Evolutionary conservation across 345 rosid species (phyloP).

Genomic region (Lepidium aucheri): DNA sequence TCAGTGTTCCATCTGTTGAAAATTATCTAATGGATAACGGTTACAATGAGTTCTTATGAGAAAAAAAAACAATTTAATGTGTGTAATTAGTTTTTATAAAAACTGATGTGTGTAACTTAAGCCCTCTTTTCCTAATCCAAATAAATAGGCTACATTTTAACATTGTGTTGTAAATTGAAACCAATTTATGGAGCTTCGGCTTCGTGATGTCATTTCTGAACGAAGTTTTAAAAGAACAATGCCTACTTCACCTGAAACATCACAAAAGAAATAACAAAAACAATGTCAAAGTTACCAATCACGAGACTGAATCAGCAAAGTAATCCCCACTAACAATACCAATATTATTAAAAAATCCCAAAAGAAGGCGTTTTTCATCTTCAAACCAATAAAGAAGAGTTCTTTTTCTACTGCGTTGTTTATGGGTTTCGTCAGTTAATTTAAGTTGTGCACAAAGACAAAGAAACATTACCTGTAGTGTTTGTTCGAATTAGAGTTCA

Average conservation of each 20-base stretch:
- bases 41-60: slow-evolving; percentile 5
- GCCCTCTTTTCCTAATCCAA: not conserved
- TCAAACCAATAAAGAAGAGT: not conserved
- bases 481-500: not conserved
- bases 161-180: not conserved
- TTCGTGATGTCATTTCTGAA: not conserved
- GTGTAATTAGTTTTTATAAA: not conserved
- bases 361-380: not conserved
- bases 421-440: not conserved
- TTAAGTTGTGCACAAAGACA: not conserved
- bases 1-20: not conserved
- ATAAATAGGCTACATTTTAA: not conserved
- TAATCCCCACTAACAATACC: not conserved
- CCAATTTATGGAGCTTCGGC: not conserved
- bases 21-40: not conserved
- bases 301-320: not conserved
- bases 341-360: not conserved
- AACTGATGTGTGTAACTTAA: not conserved
- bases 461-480: slow-evolving; percentile 9
- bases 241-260: slow-evolving; percentile 21
- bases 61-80: not conserved
- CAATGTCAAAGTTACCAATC: not conserved
- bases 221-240: not conserved
- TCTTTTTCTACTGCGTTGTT: not conserved
- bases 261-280: slow-evolving; percentile 1